Evolutionary conservation across 2,329 filamentous ascomycete genomes (phyloP).

Genomic region (Talaromyces verruculosus): DNA sequence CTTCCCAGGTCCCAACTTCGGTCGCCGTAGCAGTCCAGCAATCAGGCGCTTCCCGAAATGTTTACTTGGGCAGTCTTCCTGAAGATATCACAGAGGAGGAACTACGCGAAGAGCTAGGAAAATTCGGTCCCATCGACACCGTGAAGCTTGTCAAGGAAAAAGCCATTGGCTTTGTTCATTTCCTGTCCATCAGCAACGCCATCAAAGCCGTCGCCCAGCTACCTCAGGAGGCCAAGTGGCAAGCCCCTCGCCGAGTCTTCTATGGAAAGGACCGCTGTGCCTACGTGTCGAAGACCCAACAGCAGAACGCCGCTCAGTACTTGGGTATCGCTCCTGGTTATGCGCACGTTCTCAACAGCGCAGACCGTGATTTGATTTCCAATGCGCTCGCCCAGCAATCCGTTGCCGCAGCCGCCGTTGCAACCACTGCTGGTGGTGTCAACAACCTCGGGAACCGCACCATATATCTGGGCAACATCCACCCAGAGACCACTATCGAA

Average conservation of each 20-base stretch:
- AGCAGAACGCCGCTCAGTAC: conserved; percentile 98
- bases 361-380: conserved; percentile 93
- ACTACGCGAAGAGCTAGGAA: conserved; percentile 88
- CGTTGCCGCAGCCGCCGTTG: conserved; percentile 92
- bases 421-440: conserved; percentile 92
- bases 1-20: conserved; percentile 94
- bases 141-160: conserved; percentile 98
- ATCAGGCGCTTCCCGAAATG: conserved; percentile 92
- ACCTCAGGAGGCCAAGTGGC: conserved; percentile 95
- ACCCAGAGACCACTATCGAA: conserved; percentile 97
- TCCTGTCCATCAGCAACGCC: conserved; percentile 93
- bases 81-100: conserved; percentile 91
- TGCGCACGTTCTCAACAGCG: conserved; percentile 91
- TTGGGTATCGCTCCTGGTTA: conserved; percentile 95
- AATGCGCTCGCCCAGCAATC: conserved; percentile 96
- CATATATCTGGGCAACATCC: conserved; percentile 97
- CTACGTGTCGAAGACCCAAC: conserved; percentile 98
- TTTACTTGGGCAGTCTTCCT: conserved; percentile 89
- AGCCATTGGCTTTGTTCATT: conserved; percentile 96
- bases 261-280: conserved; percentile 98
- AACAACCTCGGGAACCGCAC: conserved; percentile 97
- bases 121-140: conserved; percentile 95
- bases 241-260: conserved; percentile 90
- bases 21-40: conserved; percentile 97
- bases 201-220: conserved; percentile 97